These are phyloP conservation scores for Exserohilum turcica DNA, from an alignment of 2,329 filamentous ascomycete genomes.

Conservation along the genomic window DNA sequence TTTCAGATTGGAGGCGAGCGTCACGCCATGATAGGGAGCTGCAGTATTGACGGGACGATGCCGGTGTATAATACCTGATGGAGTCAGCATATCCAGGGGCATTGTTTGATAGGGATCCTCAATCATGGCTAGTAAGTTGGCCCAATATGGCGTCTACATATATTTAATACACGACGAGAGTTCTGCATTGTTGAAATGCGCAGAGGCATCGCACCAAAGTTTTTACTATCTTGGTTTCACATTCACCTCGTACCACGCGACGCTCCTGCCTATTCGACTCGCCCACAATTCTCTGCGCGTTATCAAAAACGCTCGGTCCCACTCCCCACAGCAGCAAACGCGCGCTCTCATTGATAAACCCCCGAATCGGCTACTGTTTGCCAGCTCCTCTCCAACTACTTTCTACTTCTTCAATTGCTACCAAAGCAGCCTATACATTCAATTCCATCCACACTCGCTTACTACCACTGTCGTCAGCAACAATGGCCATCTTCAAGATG, in stretches of 20 bases:
- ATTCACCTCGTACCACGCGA: constrained; percentile 1
- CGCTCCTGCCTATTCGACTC: neutral
- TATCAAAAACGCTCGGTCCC: neutral
- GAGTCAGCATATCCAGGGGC: neutral
- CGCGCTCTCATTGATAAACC: too few species aligned
- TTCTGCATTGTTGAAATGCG: too few species aligned
- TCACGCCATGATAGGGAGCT: constrained; percentile 1
- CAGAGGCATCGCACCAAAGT: too few species aligned
- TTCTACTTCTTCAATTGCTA: neutral
- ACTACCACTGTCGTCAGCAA: neutral
- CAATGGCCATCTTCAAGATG: constrained; percentile 13
- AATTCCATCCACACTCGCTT: constrained; percentile 4
- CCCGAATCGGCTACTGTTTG: too few species aligned
- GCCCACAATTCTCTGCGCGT: neutral
- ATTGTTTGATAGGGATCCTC: too few species aligned
- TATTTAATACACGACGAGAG: too few species aligned
- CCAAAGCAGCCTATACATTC: constrained; percentile 1
- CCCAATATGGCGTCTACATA: too few species aligned
- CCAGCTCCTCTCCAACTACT: neutral
- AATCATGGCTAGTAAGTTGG: too few species aligned
- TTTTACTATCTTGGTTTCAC: neutral
- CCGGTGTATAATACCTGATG: neutral
- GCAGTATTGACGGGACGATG: neutral
- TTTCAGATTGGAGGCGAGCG: constrained; percentile 42
- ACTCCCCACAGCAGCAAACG: too few species aligned